These are phyloP conservation scores for Metschnikowia anglica DNA, from an alignment of 805 yeast genomes.

Conservation along the genomic window DNA sequence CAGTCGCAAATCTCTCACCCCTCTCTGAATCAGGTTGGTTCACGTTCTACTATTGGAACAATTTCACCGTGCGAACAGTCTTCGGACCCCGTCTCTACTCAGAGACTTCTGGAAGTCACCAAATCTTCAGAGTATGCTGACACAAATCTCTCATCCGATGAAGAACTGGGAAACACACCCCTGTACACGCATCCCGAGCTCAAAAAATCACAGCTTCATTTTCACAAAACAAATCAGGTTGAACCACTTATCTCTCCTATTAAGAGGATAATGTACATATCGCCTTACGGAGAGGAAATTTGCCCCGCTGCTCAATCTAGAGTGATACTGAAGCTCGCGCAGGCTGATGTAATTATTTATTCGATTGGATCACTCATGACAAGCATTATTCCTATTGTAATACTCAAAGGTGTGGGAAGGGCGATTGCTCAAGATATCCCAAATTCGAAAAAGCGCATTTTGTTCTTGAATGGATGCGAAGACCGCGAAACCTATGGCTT, in stretches of 20 bases:
- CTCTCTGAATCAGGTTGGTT: slow-evolving; percentile 24
- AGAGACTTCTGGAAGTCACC: not conserved
- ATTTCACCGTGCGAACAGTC: not conserved
- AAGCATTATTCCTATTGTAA: slow-evolving; percentile 74
- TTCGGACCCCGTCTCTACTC: not conserved
- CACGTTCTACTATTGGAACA: slow-evolving; percentile 19
- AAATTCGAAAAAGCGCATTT: slow-evolving; percentile 44
- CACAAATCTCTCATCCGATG: slow-evolving; percentile 22
- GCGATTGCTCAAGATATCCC: slow-evolving; percentile 42
- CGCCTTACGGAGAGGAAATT: slow-evolving; percentile 85
- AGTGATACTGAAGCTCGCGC: slow-evolving; percentile 50
- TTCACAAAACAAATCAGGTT: slow-evolving; percentile 54
- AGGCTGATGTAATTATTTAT: slow-evolving; percentile 59
- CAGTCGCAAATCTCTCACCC: slow-evolving; percentile 96
- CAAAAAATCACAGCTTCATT: slow-evolving; percentile 69
- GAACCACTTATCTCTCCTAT: slow-evolving; percentile 74
- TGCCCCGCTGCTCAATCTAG: slow-evolving; percentile 69
- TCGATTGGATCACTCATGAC: slow-evolving; percentile 91
- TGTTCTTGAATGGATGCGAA: slow-evolving; percentile 67
- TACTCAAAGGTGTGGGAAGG: slow-evolving; percentile 69
- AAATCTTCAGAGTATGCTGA: not conserved
- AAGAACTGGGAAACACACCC: slow-evolving; percentile 60
- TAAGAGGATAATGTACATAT: slow-evolving; percentile 70
- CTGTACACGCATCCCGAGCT: slow-evolving; percentile 79
- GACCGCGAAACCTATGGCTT: slow-evolving; percentile 82